Conservation (phyloP, 441 rosid species). For the Brassica balearica region DNA sequence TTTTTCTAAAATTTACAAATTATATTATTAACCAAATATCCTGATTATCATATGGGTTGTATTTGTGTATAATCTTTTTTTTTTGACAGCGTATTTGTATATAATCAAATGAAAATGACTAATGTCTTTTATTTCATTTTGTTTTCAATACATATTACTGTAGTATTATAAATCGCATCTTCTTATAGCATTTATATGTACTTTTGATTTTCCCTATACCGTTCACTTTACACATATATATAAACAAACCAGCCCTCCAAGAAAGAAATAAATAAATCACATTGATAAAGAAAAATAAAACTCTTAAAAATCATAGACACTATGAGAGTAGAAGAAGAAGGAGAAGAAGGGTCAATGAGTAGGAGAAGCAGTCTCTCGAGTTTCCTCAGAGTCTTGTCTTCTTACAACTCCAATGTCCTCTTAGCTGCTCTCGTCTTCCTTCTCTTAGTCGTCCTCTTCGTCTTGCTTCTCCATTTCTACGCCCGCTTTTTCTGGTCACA, state of each 20-base stretch:
- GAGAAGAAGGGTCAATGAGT: slow-evolving; percentile 1
- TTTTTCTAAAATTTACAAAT: background rate
- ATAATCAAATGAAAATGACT: background rate
- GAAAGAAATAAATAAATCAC: background rate
- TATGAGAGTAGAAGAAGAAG: slow-evolving; percentile 22
- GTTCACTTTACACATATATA: slow-evolving; percentile 27
- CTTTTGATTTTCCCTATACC: slow-evolving; percentile 16
- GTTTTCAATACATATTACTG: background rate
- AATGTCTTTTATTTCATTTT: background rate
- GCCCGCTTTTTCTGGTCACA: slow-evolving; percentile 71
- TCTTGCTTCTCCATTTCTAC: slow-evolving; percentile 81
- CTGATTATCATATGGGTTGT: slow-evolving; percentile 31
- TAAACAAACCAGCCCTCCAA: background rate
- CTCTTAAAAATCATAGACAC: background rate
- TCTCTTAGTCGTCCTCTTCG: slow-evolving; percentile 76
- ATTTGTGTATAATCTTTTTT: too few species aligned
- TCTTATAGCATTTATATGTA: slow-evolving; percentile 9
- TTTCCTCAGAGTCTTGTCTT: slow-evolving; percentile 57
- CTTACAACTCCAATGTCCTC: slow-evolving; percentile 70
- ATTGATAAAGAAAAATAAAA: background rate
- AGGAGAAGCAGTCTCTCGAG: slow-evolving; percentile 29
- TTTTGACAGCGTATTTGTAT: background rate
- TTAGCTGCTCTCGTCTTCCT: slow-evolving; percentile 74
- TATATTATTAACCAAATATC: slow-evolving; percentile 34
- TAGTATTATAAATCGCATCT: background rate